phyloP scores from a whole-genome alignment of 106 monocot genomes.

The Dendrobium officinale region DNA sequence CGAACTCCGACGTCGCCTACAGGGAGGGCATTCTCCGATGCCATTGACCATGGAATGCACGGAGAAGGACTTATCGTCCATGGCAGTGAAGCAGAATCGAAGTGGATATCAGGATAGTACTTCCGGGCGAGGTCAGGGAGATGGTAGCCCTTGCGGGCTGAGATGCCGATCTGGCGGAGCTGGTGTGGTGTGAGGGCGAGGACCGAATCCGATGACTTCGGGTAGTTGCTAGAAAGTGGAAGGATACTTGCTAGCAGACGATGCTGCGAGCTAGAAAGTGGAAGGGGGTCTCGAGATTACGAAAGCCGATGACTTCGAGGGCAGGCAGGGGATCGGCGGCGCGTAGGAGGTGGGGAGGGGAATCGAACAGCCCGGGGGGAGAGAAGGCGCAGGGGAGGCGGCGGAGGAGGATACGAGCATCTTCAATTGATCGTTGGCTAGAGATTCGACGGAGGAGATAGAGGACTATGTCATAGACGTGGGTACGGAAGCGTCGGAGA shows the following conservation, averaged over 20 bases:
- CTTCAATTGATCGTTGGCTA: not conserved
- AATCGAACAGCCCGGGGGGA: constrained; percentile 17
- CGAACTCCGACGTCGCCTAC: constrained; percentile 60
- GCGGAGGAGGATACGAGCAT: constrained; percentile 5
- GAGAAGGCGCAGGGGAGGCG: too few species aligned
- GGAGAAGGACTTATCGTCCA: constrained; percentile 71
- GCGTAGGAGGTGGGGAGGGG: constrained; percentile 60
- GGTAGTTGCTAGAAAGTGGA: too few species aligned
- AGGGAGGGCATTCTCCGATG: too few species aligned
- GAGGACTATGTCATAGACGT: not conserved
- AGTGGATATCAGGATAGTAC: constrained; percentile 58
- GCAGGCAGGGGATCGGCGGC: constrained; percentile 42
- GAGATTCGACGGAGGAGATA: constrained; percentile 17
- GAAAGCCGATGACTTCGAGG: constrained; percentile 41
- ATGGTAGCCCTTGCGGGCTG: constrained; percentile 65
- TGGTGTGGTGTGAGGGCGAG: constrained; percentile 48
- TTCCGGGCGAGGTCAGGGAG: constrained; percentile 78
- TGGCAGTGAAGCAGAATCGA: constrained; percentile 50
- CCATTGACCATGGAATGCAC: too few species aligned
- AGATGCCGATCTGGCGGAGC: constrained; percentile 82
- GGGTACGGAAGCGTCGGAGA: not conserved
- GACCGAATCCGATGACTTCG: constrained; percentile 10
- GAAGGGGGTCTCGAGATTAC: constrained; percentile 49
- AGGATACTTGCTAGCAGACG: constrained; percentile 53
- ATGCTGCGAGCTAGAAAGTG: constrained; percentile 73